Evolutionary conservation across 176 grass and related monocot genomes (phyloP), one percentile per base, ranked within the genome.

Genomic region (Ananas comosus): DNA sequence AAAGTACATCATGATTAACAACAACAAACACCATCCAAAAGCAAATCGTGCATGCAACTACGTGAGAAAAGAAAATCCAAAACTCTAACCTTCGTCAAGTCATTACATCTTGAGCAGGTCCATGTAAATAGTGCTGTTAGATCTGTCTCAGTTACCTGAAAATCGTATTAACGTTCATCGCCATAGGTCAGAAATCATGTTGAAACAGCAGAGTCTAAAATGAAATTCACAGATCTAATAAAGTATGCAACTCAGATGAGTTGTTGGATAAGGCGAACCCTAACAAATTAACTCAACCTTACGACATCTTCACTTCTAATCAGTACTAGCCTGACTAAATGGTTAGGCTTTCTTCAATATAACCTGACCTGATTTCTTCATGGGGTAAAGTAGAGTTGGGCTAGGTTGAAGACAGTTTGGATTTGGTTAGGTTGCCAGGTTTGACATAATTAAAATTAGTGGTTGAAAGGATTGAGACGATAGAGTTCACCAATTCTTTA

Each of bases 61-160:
- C 21, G 29, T 16, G 51, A 50, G 17, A 49, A 9, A 49, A 4
- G 12, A 64, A 18, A 68, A 2, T 77, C 28, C 71, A 70, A 65
- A 49, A 63, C 13, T 69, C 80, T 68, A 81, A 96, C 93, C 79
- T 22, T 76, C 64, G 84, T 96, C 64, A 96, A 69, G 64, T 85
- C 89, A 74, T 86, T 87, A 76, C 93, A 96, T 83, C 89, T 87
- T 50, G 86, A 72, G 75, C 93, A 96, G n/a, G 86, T 96, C 87
- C 91, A 87, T 24, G 76, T 58, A 77, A 83, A 89, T 66, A 89
- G 72, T 24, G 77, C 78, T 14, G 86, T 86, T 84, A 89, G 79
- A 76, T 94, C 83, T 74, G 83, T 82, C 65, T 80, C 86, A 70
- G 88, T 83, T 27, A 89, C 83, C 86, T 94, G 23, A 0, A 49